phyloP scores from a whole-genome alignment of 1,284 basidiomycete species.

The Naganishia sp. region DNA sequence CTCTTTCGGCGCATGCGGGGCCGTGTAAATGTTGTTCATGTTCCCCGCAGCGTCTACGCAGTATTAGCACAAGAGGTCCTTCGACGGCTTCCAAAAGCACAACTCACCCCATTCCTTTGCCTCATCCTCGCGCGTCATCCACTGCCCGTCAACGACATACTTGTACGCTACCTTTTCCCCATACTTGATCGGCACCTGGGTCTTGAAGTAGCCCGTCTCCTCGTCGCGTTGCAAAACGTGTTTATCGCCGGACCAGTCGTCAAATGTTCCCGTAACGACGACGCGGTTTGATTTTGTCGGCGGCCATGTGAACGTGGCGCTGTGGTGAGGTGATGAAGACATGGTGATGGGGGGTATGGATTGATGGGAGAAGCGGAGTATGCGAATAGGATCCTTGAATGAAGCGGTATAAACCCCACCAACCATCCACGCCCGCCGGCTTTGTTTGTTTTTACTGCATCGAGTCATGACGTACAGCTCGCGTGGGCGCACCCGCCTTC shows the following conservation, averaged over 20 bases:
- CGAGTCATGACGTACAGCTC: no score
- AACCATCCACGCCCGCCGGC: no score
- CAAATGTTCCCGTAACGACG: slow-evolving; percentile 51
- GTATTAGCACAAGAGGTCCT: not conserved
- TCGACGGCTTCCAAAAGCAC: not conserved
- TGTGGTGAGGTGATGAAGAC: slow-evolving; percentile 26
- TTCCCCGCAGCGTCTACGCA: slow-evolving; percentile 51
- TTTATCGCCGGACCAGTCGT: slow-evolving; percentile 50
- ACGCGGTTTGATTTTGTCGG: slow-evolving; percentile 36
- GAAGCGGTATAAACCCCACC: no score
- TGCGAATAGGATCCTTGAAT: not conserved
- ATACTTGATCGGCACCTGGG: slow-evolving; percentile 41
- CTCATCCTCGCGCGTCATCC: slow-evolving; percentile 54
- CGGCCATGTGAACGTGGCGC: slow-evolving; percentile 34
- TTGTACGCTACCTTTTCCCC: slow-evolving; percentile 54
- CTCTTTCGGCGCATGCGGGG: slow-evolving; percentile 20
- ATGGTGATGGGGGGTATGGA: slow-evolving; percentile 8
- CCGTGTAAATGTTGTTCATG: slow-evolving; percentile 52
- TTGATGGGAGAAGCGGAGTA: not conserved
- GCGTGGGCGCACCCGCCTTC: no score
- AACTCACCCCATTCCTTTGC: slow-evolving; percentile 54
- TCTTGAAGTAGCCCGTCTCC: slow-evolving; percentile 40
- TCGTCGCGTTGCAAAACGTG: slow-evolving; percentile 46
- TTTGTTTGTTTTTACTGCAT: no score
- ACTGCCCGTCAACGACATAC: slow-evolving; percentile 55